Evolutionary conservation across 2,329 filamentous ascomycete species (phyloP).

Genomic region (Teratosphaeria epicoccoides): DNA sequence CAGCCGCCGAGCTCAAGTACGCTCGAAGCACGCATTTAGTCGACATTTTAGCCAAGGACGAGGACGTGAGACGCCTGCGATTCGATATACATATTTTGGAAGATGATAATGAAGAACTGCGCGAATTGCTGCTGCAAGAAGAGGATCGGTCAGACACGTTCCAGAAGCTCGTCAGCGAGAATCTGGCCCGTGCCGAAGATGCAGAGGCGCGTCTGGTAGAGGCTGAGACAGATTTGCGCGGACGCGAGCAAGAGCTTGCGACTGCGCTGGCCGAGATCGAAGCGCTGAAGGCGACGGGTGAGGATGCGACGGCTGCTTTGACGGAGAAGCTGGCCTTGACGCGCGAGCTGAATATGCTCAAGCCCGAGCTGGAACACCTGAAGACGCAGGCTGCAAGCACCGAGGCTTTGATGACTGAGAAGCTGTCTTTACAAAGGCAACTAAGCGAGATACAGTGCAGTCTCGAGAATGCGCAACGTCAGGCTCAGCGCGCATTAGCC

Average conservation of each 20-base stretch:
- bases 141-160: constrained; percentile 50
- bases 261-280: constrained; percentile 59
- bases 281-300: constrained; percentile 54
- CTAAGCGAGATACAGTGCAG: constrained; percentile 68
- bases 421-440: constrained; percentile 68
- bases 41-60: constrained; percentile 60
- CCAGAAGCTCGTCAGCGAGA: constrained; percentile 40
- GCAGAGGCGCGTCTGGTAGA: constrained; percentile 35
- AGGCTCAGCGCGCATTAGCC: constrained; percentile 47
- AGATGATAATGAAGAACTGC: constrained; percentile 61
- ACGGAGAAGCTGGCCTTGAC: constrained; percentile 53
- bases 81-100: constrained; percentile 61
- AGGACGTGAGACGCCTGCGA: constrained; percentile 59
- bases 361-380: constrained; percentile 53
- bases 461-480: constrained; percentile 70
- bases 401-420: constrained; percentile 63
- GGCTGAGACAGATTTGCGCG: constrained; percentile 41
- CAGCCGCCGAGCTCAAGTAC: constrained; percentile 58
- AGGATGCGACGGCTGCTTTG: constrained; percentile 60
- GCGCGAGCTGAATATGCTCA: constrained; percentile 48
- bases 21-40: constrained; percentile 54
- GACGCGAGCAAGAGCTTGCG: constrained; percentile 44
- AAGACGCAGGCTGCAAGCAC: constrained; percentile 49
- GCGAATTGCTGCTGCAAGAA: constrained; percentile 50
- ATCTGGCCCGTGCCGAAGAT: constrained; percentile 37